These are phyloP conservation scores for Leptographium procerum DNA, from an alignment of 2,329 filamentous ascomycete species.

Conservation along the genomic window DNA sequence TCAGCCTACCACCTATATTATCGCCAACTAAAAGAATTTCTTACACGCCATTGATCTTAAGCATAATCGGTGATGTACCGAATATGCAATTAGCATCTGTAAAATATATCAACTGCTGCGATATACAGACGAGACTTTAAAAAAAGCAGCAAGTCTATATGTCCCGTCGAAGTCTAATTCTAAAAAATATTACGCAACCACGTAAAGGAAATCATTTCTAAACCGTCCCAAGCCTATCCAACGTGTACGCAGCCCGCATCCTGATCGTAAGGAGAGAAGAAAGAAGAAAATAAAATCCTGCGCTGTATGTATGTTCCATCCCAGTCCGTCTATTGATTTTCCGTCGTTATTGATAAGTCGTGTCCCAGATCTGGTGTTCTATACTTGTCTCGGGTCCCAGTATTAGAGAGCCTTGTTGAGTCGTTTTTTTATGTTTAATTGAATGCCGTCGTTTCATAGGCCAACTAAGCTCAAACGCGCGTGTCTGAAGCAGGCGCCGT, in stretches of 20 bases:
- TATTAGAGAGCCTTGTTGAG: neutral
- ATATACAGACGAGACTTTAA: too few relatives aligned
- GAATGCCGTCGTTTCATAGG: too few relatives aligned
- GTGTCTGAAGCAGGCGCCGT: neutral
- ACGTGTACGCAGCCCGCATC: neutral
- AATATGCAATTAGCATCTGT: too few relatives aligned
- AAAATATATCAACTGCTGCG: too few relatives aligned
- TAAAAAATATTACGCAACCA: neutral
- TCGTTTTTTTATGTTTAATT: neutral
- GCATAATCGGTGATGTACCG: too few relatives aligned
- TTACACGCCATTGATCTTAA: too few relatives aligned
- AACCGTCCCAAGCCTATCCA: neutral
- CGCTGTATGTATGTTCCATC: neutral
- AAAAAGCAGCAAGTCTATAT: neutral
- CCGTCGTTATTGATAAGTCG: neutral
- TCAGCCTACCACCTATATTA: too few relatives aligned
- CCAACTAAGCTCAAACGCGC: neutral
- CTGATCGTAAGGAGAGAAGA: neutral
- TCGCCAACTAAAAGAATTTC: too few relatives aligned
- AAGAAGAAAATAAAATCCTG: neutral
- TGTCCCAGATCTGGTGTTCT: neutral
- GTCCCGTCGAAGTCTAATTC: neutral
- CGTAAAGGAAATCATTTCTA: neutral
- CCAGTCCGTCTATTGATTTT: neutral
- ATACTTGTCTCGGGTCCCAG: neutral